Conservation (phyloP, 2,329 filamentous ascomycete species). For the Colletotrichum trifolii region DNA sequence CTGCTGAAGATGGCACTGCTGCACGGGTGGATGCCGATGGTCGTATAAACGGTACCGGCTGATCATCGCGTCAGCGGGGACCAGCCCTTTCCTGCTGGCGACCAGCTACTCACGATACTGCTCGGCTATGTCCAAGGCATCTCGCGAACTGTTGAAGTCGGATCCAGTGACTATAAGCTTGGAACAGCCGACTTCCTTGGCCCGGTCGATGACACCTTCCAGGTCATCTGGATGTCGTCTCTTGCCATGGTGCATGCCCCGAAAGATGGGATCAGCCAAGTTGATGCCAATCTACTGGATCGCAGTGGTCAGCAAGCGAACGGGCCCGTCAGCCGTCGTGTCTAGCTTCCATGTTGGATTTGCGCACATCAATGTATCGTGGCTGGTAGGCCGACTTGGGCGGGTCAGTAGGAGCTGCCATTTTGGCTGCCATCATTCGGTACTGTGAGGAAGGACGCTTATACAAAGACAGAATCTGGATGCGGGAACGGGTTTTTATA, state of each 20-base stretch:
- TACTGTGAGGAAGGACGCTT: conserved; percentile 11
- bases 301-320: conserved; percentile 24
- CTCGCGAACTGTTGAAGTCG: conserved; percentile 80
- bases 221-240: conserved; percentile 80
- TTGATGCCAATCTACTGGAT: conserved; percentile 85
- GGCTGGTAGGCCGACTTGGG: conserved; percentile 52
- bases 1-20: conserved; percentile 81
- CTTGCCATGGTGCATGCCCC: conserved; percentile 84
- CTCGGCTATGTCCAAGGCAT: conserved; percentile 78
- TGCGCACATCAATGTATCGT: conserved; percentile 71
- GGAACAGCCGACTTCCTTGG: conserved; percentile 79
- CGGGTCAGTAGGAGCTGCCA: conserved; percentile 21
- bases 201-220: conserved; percentile 80
- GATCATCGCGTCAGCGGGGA: conserved; percentile 32
- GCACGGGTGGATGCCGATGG: conserved; percentile 94
- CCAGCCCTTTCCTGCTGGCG: not conserved
- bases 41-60: conserved; percentile 88
- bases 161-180: conserved; percentile 97
- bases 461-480: conserved; percentile 7
- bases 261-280: conserved; percentile 90
- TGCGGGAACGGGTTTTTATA: conserved; percentile 2
- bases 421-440: conserved; percentile 6
- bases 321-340: not conserved
- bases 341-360: not conserved
- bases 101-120: conserved; percentile 71